Conservation (phyloP, 2,329 filamentous ascomycete species). For the Cercospora sp. region DNA sequence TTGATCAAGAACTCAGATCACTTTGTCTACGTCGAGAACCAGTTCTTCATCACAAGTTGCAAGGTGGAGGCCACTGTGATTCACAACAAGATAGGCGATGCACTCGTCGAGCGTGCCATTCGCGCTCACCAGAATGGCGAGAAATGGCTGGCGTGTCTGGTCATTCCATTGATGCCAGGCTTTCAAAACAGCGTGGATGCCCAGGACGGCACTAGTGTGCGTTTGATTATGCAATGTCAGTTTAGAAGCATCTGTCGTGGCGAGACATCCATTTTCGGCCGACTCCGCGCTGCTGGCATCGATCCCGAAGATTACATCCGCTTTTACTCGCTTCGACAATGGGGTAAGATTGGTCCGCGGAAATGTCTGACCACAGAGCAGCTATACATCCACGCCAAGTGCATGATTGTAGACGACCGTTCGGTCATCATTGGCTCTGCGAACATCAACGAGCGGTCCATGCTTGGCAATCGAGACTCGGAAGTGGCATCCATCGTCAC, state of each 20-base stretch:
- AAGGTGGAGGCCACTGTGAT: conserved; percentile 85
- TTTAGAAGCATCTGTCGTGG: conserved; percentile 94
- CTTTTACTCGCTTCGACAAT: conserved; percentile 89
- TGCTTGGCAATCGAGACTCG: conserved; percentile 88
- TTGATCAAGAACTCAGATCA: conserved; percentile 94
- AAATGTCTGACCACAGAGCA: conserved; percentile 89
- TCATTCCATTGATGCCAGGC: conserved; percentile 96
- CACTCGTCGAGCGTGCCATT: conserved; percentile 86
- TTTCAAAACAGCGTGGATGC: conserved; percentile 96
- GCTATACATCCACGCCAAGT: conserved; percentile 96
- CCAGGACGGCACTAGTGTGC: conserved; percentile 89
- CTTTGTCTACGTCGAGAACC: conserved; percentile 98
- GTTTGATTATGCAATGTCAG: conserved; percentile 95
- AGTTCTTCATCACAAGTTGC: conserved; percentile 95
- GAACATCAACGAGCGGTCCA: conserved; percentile 97
- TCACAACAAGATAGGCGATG: conserved; percentile 90
- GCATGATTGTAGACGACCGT: conserved; percentile 92
- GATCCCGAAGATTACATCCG: conserved; percentile 94
- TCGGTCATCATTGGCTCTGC: conserved; percentile 93
- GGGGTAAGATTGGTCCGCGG: conserved; percentile 83
- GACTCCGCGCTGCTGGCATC: conserved; percentile 74
- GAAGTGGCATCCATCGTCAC: conserved; percentile 87
- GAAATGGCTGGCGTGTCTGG: conserved; percentile 83
- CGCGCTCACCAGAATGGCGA: conserved; percentile 80
- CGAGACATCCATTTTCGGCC: conserved; percentile 86